Evolutionary conservation across 2,329 filamentous ascomycete species (phyloP), one percentile per base, ranked within the genome.

Genomic region (Xylaria multiplex): DNA sequence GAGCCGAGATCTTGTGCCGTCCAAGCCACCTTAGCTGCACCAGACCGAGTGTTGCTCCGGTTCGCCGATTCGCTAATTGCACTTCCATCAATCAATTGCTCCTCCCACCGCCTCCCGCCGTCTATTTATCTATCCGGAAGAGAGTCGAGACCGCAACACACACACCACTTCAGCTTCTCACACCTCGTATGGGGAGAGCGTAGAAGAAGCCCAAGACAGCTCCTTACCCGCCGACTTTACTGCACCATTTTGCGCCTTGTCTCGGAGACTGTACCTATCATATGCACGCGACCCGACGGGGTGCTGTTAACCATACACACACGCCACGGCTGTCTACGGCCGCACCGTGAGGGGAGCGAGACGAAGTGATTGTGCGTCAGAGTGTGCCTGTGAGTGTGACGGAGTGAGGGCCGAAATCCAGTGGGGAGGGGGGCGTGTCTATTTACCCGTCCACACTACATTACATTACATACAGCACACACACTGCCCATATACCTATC

Each of bases 341-440:
- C 53, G 46, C 43, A 49, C 40, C 27, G 40, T 22, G 40, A 50
- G 14, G 37, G 37, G 22, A 22, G 37, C 24, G 22, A 35, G n/a
- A 40, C 37, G 37, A 13, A 14, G 37, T 14, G 9, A 3, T 5
- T 14, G 37, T 14, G 9, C 4, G 37, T 14, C 11, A 14, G 42
- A 32, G 27, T 3, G 30, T 13, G 42, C 27, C 27, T 13, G 27
- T 37, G 16, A 37, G 63, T 60, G 59, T 40, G 63, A 68, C 59
- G 40, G 59, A 45, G 32, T 22, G 32, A 48, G 54, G 30, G 52
- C 54, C 45, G 42, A 13, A 37, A 7, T 35, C 56, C 45, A 43
- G 59, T 14, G 52, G 52, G 59, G 62, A 13, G 60, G 59, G 62
- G 57, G 27, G 27, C 27, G 65, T 24, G 53, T 56, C 40, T 54